phyloP scores from a whole-genome alignment of 1,139 yeast species.

The Chernovozyma sophiae-reginae region DNA sequence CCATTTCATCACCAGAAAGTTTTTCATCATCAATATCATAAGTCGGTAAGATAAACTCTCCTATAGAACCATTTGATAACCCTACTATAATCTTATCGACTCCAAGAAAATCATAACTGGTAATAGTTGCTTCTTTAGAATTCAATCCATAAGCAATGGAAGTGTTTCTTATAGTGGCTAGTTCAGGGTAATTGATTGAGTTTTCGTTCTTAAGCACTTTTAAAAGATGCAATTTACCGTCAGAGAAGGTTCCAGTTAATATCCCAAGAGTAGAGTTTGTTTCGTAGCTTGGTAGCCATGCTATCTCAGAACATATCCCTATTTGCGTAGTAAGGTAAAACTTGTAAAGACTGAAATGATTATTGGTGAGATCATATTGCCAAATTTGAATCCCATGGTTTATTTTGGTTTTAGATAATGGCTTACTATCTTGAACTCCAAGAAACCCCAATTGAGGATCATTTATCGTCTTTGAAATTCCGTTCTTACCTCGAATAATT shows the following conservation, averaged over 20 bases:
- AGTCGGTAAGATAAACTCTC: slow-evolving; percentile 51
- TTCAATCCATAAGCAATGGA: slow-evolving; percentile 24
- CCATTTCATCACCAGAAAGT: slow-evolving; percentile 10
- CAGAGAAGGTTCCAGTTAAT: slow-evolving; percentile 55
- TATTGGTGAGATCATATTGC: slow-evolving; percentile 29
- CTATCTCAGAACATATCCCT: slow-evolving; percentile 53
- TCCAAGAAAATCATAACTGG: slow-evolving; percentile 55
- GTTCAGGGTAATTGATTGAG: slow-evolving; percentile 10
- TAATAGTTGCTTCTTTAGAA: slow-evolving; percentile 25
- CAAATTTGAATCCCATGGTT: slow-evolving; percentile 45
- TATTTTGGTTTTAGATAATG: not conserved
- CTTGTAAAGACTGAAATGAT: slow-evolving; percentile 23
- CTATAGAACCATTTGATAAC: slow-evolving; percentile 59
- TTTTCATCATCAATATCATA: slow-evolving; percentile 2
- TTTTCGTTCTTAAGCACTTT: slow-evolving; percentile 21
- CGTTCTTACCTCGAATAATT: slow-evolving; percentile 29
- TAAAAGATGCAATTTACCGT: slow-evolving; percentile 58
- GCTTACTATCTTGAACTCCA: not conserved
- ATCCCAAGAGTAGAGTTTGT: slow-evolving; percentile 31
- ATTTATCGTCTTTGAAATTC: slow-evolving; percentile 21
- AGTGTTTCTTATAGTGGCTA: slow-evolving; percentile 22
- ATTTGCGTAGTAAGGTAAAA: slow-evolving; percentile 35
- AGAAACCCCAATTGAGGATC: slow-evolving; percentile 33
- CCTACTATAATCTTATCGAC: slow-evolving; percentile 55
- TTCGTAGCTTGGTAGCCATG: slow-evolving; percentile 43